Evolutionary conservation across 768 basidiomycete species (phyloP), one percentile per base, ranked within the genome.

Genomic region (Boletus bicolor): DNA sequence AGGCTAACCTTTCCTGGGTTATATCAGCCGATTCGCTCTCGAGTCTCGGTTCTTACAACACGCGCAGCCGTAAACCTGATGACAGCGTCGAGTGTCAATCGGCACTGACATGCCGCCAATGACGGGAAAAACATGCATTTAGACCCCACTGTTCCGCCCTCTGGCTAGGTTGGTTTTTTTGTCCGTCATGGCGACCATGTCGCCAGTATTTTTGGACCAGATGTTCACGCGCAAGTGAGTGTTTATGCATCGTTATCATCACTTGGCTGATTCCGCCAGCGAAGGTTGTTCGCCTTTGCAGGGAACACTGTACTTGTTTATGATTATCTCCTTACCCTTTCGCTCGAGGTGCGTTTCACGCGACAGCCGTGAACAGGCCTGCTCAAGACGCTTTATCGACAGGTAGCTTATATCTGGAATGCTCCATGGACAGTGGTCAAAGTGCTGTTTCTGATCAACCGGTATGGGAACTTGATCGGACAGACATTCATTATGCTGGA

Each of bases 271-370:
- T 39, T 19, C 38, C 19, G 1, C 39, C 6, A 0, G 9, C 19
- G 4, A 30, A 68, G 67, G 44, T 1, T 32, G 2, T 43, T 39
- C 35, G 48, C 58, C 24, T 34, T 67, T 44, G 46, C 62, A 44
- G 70, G 68, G 21, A 41, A 45, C 24, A 45, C 66, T 17, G 37
- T 70, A 3, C 66, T 70, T 6, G 38, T 62, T 7, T 68, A 69
- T 19, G 68, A 70, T 36, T 62, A 68, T 50, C 12, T 70, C 44
- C 46, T 70, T 1, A 72, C 70, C 17, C 7, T 70, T 39, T 30
- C 53, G 12, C 57, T 66, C 53, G 70, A 72, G 56, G 68, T 66
- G 32, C 11, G 63, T 61, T 9, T 46, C 11, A 12, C 26, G 5
- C 17, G 10, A 19, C 28, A 7, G 6, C 17, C 19, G 4, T 15